Percentiles rank a stretch among this genome's conserved stretches.
phyloP scores from a whole-genome alignment of 2,329 filamentous ascomycete species.

The Alternaria gaisen region DNA sequence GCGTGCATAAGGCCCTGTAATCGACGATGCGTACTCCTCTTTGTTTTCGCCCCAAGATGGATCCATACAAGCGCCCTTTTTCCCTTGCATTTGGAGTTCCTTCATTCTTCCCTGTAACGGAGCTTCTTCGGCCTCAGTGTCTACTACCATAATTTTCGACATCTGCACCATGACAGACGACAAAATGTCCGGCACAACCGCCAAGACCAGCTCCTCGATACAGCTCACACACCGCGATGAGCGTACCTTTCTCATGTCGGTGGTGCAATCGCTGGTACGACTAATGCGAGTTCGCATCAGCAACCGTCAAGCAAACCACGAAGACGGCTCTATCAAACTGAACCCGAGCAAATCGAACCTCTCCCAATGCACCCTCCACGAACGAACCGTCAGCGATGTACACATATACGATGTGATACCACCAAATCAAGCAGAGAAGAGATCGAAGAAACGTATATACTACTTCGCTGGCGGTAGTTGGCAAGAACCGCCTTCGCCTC shows the following conservation, averaged over 20 bases:
- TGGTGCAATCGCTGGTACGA: constrained; percentile 51
- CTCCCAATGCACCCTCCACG: constrained; percentile 47
- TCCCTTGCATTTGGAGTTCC: neutral
- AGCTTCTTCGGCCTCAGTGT: neutral
- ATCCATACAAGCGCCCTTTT: constrained; percentile 6
- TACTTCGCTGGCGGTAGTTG: constrained; percentile 68
- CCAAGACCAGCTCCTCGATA: constrained; percentile 31
- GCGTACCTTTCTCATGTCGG: constrained; percentile 50
- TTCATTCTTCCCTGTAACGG: neutral
- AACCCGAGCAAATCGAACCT: constrained; percentile 47
- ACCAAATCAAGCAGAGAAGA: constrained; percentile 18
- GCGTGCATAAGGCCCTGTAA: neutral
- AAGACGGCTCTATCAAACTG: constrained; percentile 54
- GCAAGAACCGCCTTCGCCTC: constrained; percentile 59
- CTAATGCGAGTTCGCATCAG: constrained; percentile 51
- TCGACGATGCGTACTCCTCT: constrained; percentile 10
- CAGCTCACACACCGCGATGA: constrained; percentile 50
- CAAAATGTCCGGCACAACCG: neutral
- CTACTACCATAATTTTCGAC: neutral
- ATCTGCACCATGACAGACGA: constrained; percentile 3
- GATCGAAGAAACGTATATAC: constrained; percentile 53
- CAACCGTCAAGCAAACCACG: constrained; percentile 39
- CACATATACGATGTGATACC: constrained; percentile 57
- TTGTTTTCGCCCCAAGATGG: constrained; percentile 8
- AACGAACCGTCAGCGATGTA: constrained; percentile 55